phyloP scores from a whole-genome alignment of 2,329 filamentous ascomycete genomes.

The Microdochium bolleyi region DNA sequence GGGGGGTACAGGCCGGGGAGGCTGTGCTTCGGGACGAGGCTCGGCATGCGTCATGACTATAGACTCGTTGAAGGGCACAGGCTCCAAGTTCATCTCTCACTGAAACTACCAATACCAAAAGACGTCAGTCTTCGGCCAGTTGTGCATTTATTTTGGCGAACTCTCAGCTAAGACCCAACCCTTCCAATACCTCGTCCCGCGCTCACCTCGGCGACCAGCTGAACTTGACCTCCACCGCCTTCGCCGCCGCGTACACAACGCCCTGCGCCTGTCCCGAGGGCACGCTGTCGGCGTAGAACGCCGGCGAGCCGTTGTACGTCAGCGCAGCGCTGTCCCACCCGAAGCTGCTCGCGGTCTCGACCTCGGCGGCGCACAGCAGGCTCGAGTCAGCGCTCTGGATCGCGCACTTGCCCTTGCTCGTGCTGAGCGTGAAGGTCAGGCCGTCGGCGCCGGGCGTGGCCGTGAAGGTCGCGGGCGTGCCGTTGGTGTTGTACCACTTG shows the following conservation, averaged over 20 bases:
- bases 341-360: slow-evolving; percentile 9
- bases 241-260: slow-evolving; percentile 10
- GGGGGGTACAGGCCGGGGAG: too few relatives aligned
- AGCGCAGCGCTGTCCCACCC: slow-evolving; percentile 9
- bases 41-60: too few relatives aligned
- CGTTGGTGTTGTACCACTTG: slow-evolving; percentile 54
- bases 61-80: too few relatives aligned
- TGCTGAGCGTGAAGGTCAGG: slow-evolving; percentile 42
- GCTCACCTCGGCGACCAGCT: background rate
- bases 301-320: slow-evolving; percentile 5
- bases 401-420: slow-evolving; percentile 51
- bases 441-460: slow-evolving; percentile 37
- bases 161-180: too few relatives aligned
- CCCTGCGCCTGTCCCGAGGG: slow-evolving; percentile 13
- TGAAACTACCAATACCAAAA: too few relatives aligned
- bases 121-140: too few relatives aligned
- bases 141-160: too few relatives aligned
- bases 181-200: too few relatives aligned
- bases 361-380: slow-evolving; percentile 39
- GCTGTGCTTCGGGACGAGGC: too few relatives aligned
- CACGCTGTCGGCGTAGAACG: slow-evolving; percentile 11
- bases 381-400: slow-evolving; percentile 43
- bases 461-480: slow-evolving; percentile 60
- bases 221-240: background rate
- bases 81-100: too few relatives aligned